phyloP scores from a whole-genome alignment of 352 stramenopile genomes.

The Phytophthora sp. region DNA sequence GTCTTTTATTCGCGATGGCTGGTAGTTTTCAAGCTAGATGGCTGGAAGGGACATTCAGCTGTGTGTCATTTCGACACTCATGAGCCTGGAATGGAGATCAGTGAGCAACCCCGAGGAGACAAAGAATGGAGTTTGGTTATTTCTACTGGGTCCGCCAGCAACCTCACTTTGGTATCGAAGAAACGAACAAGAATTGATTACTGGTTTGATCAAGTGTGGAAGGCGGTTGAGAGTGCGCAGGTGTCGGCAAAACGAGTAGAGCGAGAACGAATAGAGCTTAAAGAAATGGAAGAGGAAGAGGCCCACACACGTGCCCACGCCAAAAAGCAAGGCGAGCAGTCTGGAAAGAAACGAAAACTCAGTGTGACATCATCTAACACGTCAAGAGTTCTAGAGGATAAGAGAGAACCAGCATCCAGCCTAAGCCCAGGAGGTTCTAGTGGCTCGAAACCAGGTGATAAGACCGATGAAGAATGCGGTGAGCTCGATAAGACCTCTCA shows the following conservation, averaged over 20 bases:
- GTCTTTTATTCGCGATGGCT: slow-evolving; percentile 41
- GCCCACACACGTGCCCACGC: neutral
- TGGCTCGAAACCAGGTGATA: slow-evolving; percentile 22
- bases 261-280: slow-evolving; percentile 20
- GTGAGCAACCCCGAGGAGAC: slow-evolving; percentile 29
- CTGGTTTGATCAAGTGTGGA: slow-evolving; percentile 65
- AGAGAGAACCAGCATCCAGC: neutral
- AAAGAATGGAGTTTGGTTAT: slow-evolving; percentile 56
- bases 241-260: slow-evolving; percentile 12
- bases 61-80: slow-evolving; percentile 33
- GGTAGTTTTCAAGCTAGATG: slow-evolving; percentile 44
- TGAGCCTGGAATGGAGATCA: slow-evolving; percentile 26
- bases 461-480: slow-evolving; percentile 28
- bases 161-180: slow-evolving; percentile 40
- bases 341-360: slow-evolving; percentile 29
- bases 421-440: slow-evolving; percentile 3
- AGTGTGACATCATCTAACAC: neutral
- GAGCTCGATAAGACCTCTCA: slow-evolving; percentile 9
- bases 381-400: neutral
- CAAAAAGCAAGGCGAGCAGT: neutral
- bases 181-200: slow-evolving; percentile 59
- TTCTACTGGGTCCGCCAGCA: neutral
- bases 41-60: slow-evolving; percentile 41
- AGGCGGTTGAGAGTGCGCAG: slow-evolving; percentile 34
- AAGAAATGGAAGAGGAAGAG: slow-evolving; percentile 29